phyloP scores from a whole-genome alignment of 2,329 filamentous ascomycete species.

The Zymoseptoria passerinii region DNA sequence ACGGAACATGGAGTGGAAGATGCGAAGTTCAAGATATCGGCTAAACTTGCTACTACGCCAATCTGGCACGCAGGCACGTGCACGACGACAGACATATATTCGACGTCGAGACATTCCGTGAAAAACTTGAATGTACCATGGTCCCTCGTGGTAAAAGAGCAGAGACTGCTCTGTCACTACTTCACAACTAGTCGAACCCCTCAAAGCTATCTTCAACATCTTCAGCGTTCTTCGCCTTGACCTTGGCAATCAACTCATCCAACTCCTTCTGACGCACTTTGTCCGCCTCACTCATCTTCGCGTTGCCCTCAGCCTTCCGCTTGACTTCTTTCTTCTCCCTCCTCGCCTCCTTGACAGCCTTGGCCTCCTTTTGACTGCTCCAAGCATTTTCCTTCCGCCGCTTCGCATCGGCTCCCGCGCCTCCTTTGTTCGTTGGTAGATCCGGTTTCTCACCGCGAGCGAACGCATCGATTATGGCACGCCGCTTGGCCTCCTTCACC shows the following conservation, averaged over 20 bases:
- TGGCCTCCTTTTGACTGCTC: constrained; percentile 31
- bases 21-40: not conserved
- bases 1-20: not conserved
- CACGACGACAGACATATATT: not conserved
- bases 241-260: constrained; percentile 27
- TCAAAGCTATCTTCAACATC: constrained; percentile 20
- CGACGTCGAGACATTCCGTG: too few species aligned
- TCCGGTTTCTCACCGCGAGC: constrained; percentile 21
- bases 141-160: not conserved
- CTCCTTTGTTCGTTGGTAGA: constrained; percentile 23
- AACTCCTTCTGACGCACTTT: constrained; percentile 25
- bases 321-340: constrained; percentile 29
- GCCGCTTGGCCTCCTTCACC: constrained; percentile 35
- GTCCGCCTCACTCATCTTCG: constrained; percentile 26
- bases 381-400: constrained; percentile 30
- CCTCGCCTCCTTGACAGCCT: constrained; percentile 26
- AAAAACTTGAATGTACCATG: too few species aligned
- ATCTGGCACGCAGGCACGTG: not conserved
- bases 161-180: not conserved
- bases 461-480: constrained; percentile 27
- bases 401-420: constrained; percentile 21
- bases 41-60: not conserved
- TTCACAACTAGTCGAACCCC: constrained; percentile 10
- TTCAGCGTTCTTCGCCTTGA: constrained; percentile 21
- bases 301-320: constrained; percentile 24